These are phyloP conservation scores for Dendrobium huoshanense DNA, from an alignment of 106 monocot species.

Conservation along the genomic window DNA sequence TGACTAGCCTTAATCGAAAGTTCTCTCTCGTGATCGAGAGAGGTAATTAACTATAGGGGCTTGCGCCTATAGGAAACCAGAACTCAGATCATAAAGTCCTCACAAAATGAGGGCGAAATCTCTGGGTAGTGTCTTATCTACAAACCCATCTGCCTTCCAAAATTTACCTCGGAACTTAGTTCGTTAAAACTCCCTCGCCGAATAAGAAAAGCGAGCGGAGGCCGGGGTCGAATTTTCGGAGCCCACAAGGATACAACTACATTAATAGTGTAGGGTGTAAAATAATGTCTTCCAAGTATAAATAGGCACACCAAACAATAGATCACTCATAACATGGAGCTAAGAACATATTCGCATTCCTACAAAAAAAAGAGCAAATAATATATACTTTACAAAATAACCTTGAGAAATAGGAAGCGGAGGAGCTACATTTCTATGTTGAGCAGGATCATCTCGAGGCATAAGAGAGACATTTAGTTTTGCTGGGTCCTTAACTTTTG, in stretches of 20 bases:
- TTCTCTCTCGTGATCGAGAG: too few species aligned
- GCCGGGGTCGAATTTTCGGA: too few species aligned
- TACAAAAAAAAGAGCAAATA: not conserved
- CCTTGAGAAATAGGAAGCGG: slow-evolving; percentile 42
- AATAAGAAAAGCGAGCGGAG: too few species aligned
- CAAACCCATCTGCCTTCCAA: too few species aligned
- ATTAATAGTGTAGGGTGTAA: not conserved
- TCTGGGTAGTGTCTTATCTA: too few species aligned
- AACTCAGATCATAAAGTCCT: too few species aligned
- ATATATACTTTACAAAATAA: slow-evolving; percentile 6
- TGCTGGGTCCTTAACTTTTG: slow-evolving; percentile 44
- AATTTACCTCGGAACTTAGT: too few species aligned
- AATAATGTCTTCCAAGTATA: not conserved
- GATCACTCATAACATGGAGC: not conserved
- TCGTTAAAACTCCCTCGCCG: too few species aligned
- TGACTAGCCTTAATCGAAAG: too few species aligned
- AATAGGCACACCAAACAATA: not conserved
- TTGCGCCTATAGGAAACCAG: too few species aligned
- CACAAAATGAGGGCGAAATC: too few species aligned
- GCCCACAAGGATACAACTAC: not conserved
- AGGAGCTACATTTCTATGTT: slow-evolving; percentile 35
- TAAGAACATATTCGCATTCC: not conserved
- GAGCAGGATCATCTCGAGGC: slow-evolving; percentile 42
- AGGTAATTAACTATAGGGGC: too few species aligned
- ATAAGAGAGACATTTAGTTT: slow-evolving; percentile 39